Evolutionary conservation across 345 rosid genomes (phyloP), one percentile per base, ranked within the genome.

Genomic region (Brassica carinata): DNA sequence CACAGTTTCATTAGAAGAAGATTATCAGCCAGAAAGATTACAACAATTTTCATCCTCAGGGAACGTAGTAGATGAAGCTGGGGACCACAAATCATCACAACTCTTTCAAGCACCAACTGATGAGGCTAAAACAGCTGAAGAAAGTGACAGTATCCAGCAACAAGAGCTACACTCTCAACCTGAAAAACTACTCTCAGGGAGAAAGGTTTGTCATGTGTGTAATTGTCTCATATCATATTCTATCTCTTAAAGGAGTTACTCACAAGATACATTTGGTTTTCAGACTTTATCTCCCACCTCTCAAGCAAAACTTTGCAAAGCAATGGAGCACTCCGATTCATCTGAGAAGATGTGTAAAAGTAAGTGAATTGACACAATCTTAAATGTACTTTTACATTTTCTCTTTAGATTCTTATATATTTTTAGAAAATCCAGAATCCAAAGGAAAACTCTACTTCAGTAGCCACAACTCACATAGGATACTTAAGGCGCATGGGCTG

Each of bases 241-340:
- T 4, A 3, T 23, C 15, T 68, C 40, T 55, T 62, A 64, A 51
- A 62, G 64, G 71, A 55, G 57, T 73, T 77, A 45, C 71, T 85
- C 69, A 83, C 23, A 69, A 11, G 10, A 36, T 79, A 34, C 34
- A 63, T 78, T 53, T 33, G 69, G 34, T 43, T 85, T 85, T 76
- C 96, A 93, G 99, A 84, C 75, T 75, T 89, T 95, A 77, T 95
- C 99, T 79, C 97, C 98, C 26, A 75, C 81, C 64, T 87, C 97
- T 48, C 99, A 87, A 85, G 88, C 86, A 67, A 84, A 83, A 81
- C 90, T 95, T 62, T 62, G 90, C 67, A 84, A 88, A 76, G 91
- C 93, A 73, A 79, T 91, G 91, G 86, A 90, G 73, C 83, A 80
- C 38, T 55, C 71, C 0, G 86, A 79, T 62, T 75, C 86, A 62